Base-by-base conservation (phyloP, 345 rosid genomes). In the Syzygium grande region DNA sequence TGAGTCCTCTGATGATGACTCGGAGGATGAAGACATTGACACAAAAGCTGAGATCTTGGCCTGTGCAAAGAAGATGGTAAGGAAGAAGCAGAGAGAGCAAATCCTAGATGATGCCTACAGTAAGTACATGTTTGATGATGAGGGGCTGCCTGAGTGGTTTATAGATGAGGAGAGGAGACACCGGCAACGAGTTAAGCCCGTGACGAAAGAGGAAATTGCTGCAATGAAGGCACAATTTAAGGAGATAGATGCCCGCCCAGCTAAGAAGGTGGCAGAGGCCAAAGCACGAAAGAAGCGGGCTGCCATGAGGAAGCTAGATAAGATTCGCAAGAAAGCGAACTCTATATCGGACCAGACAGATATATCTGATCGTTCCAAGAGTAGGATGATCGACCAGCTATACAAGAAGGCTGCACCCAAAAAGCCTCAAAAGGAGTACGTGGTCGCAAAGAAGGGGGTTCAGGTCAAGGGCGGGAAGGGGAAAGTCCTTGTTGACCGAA, bases 261-360 rank as follows among this genome's bases (percentile, higher is more conserved):
- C 99, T 21, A 98, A 98, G 97, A 98, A 98, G 87, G 99, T 98
- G 87, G 98, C 96, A 0, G 92, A 98, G 90, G 99, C 99, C 86
- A 98, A 98, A 89, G 98, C 97, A 46, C 86, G 99, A 87, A 96
- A 96, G 97, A 98, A 96, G 92, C 91, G 95, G 63, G 91, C 92
- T 17, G 95, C 96, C 14, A 87, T 88, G 92, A 94, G 92, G 91
- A 98, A 93, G 88, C 92, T 96, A 5, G 99, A 98, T 91, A 98
- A 96, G 91, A 94, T 96, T 43, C 95, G 95, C 43, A 97, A 96
- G 95, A 96, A 96, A 93, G 99, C 99, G 30, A 98, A 98, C 86
- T 86, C 91, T 9, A 95, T 96, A 85, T 92, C 98, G 14, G 98
- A 96, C 73, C 98, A 94, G 88, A 27, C 95, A 4, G 99, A 98